Base-by-base conservation (phyloP, 441 rosid species). In the Dalechampia spathulata region DNA sequence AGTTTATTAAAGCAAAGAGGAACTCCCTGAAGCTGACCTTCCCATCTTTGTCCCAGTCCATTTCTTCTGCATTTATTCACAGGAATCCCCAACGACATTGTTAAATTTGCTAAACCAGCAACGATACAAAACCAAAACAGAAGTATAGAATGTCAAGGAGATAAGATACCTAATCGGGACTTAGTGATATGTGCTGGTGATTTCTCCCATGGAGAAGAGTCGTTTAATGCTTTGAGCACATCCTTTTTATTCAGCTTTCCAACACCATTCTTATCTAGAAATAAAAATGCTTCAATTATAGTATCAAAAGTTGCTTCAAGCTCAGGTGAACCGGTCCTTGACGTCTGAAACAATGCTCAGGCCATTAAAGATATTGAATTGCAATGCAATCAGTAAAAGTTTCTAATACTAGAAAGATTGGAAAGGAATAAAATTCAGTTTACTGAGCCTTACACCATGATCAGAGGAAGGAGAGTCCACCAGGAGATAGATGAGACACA, bases 11-110 rank as follows among this genome's bases (percentile, higher is more conserved):
- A 61, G 88, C 84, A 73, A 82, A 89, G 52, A 89, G 71, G 73
- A 89, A 83, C 67, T 89, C 87, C 56, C 96, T 78, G 75, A 89
- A 82, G 59, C 83, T 79, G 54, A 89, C 86, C 47, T 69, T 79
- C 62, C 92, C 95, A 65, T 76, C 80, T 61, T 75, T 80, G 68
- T 84, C 78, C 88, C 90, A 84, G 59, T 86, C 95, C 87, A 89
- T 79, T 82, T 89, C 95, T 56, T 77, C 97, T 86, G 87, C 83
- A 78, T 59, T 62, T 50, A 56, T 49, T 69, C 48, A 61, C 2
- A 47, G 50, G 61, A 67, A 43, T 58, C 19, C 48, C 27, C 40
- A 49, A 20, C 49, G 60, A 52, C 23, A 68, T 1, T 27, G 14
- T 54, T 15, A 61, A 17, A 40, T 48, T 36, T 63, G 58, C 30